Conservation (phyloP, 140 eudicot genomes). For the Erigeron philadelphicus region DNA sequence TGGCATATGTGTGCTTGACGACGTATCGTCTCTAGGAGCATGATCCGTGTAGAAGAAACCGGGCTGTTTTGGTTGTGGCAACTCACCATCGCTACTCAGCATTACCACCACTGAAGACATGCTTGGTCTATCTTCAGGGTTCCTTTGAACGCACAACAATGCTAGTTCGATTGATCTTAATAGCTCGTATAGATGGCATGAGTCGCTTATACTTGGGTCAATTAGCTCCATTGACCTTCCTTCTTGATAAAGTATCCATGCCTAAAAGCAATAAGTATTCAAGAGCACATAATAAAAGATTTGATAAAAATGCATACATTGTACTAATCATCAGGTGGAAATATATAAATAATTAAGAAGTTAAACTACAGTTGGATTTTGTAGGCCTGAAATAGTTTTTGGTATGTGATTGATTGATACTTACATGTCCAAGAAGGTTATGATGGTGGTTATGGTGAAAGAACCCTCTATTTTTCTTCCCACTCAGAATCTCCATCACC, state of each 20-base stretch:
- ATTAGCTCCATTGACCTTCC: conserved; percentile 32
- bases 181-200: conserved; percentile 36
- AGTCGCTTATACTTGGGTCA: conserved; percentile 27
- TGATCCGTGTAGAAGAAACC: conserved; percentile 47
- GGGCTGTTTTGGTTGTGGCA: conserved; percentile 43
- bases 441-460: conserved; percentile 47
- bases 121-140: conserved; percentile 46
- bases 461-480: conserved; percentile 57
- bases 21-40: conserved; percentile 23
- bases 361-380: too few species aligned
- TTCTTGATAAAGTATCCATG: conserved; percentile 42
- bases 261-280: conserved; percentile 24
- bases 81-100: conserved; percentile 37
- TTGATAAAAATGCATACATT: neutral
- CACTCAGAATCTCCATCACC: conserved; percentile 58
- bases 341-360: too few species aligned
- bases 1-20: conserved; percentile 26
- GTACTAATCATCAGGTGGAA: neutral
- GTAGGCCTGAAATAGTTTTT: too few species aligned
- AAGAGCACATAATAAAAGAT: neutral
- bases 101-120: conserved; percentile 48
- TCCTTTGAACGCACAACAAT: conserved; percentile 42
- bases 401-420: neutral
- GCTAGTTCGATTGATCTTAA: conserved; percentile 39
- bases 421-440: conserved; percentile 76